phyloP scores from a whole-genome alignment of 805 yeast species.

The Candida ortonii region DNA sequence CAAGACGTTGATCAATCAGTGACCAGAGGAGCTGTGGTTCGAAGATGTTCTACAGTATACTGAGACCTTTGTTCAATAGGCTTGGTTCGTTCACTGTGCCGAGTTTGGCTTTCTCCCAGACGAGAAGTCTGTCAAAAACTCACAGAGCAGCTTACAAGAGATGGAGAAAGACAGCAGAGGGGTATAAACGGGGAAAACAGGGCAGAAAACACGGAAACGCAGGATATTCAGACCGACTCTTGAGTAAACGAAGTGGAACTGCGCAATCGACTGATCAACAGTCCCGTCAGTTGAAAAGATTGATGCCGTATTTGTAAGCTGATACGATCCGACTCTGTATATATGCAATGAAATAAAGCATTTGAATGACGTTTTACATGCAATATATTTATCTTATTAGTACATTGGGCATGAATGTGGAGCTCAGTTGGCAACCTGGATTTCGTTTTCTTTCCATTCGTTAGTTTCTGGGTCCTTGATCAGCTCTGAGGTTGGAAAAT shows the following conservation, averaged over 20 bases:
- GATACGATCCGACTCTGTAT: slow-evolving; percentile 6
- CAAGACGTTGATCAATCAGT: too few species aligned
- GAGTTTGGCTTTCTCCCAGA: too few species aligned
- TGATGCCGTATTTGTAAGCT: slow-evolving; percentile 44
- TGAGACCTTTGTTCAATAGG: slow-evolving; percentile 2
- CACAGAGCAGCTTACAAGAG: slow-evolving; percentile 87
- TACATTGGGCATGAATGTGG: neutral
- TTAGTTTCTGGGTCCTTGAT: slow-evolving; percentile 44
- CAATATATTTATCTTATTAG: neutral
- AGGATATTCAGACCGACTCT: slow-evolving; percentile 68
- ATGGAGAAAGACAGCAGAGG: slow-evolving; percentile 76
- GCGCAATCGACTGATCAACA: slow-evolving; percentile 54
- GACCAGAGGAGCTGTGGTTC: too few species aligned
- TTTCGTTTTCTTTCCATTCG: slow-evolving; percentile 55
- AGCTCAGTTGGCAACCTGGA: slow-evolving; percentile 34
- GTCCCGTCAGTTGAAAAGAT: slow-evolving; percentile 54
- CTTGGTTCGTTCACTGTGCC: too few species aligned
- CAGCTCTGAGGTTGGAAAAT: slow-evolving; percentile 72
- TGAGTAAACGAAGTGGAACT: slow-evolving; percentile 59
- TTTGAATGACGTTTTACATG: too few species aligned
- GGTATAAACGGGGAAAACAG: slow-evolving; percentile 64
- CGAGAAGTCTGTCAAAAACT: slow-evolving; percentile 57
- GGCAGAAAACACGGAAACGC: slow-evolving; percentile 94
- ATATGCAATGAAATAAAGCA: slow-evolving; percentile 5
- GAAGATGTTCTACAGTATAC: too few species aligned